Percentiles rank a stretch among this genome's conserved stretches.
These are phyloP conservation scores for Starmerella sp. DNA, from an alignment of 805 yeast genomes.

Conservation along the genomic window DNA sequence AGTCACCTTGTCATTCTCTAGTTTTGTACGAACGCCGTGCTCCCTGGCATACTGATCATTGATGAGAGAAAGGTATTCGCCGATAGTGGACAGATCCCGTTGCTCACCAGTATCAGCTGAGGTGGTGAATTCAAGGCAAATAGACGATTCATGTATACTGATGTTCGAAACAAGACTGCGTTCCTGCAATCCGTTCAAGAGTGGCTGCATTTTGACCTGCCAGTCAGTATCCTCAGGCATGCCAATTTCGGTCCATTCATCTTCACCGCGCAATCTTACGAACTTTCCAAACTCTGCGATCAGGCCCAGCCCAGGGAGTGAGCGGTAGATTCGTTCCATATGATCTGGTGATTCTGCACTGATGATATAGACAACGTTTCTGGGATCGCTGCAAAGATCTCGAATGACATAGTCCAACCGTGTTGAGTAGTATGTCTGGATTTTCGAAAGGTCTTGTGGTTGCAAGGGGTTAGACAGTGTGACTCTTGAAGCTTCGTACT, in stretches of 20 bases:
- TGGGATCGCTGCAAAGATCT: slow-evolving; percentile 47
- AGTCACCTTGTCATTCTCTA: slow-evolving; percentile 56
- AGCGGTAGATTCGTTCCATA: slow-evolving; percentile 55
- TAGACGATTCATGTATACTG: slow-evolving; percentile 62
- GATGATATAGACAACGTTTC: slow-evolving; percentile 59
- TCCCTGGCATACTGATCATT: slow-evolving; percentile 51
- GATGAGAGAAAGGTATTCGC: slow-evolving; percentile 75
- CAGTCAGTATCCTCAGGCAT: slow-evolving; percentile 32
- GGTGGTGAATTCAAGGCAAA: slow-evolving; percentile 57
- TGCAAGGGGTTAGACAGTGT: not conserved
- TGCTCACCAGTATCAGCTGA: slow-evolving; percentile 38
- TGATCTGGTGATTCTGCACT: slow-evolving; percentile 54
- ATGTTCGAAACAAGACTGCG: slow-evolving; percentile 70
- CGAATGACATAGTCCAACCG: slow-evolving; percentile 39
- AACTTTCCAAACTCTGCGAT: slow-evolving; percentile 88
- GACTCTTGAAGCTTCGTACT: not conserved
- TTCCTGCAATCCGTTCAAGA: slow-evolving; percentile 53
- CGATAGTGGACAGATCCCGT: slow-evolving; percentile 56
- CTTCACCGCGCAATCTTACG: slow-evolving; percentile 36
- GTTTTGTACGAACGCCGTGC: slow-evolving; percentile 63
- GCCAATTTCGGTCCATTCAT: slow-evolving; percentile 37
- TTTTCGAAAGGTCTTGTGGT: not conserved
- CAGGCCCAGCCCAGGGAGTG: slow-evolving; percentile 61
- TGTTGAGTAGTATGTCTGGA: slow-evolving; percentile 16
- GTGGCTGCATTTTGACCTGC: slow-evolving; percentile 46